phyloP scores from a whole-genome alignment of 2,329 filamentous ascomycete species.

The Nigrospora oryzae region DNA sequence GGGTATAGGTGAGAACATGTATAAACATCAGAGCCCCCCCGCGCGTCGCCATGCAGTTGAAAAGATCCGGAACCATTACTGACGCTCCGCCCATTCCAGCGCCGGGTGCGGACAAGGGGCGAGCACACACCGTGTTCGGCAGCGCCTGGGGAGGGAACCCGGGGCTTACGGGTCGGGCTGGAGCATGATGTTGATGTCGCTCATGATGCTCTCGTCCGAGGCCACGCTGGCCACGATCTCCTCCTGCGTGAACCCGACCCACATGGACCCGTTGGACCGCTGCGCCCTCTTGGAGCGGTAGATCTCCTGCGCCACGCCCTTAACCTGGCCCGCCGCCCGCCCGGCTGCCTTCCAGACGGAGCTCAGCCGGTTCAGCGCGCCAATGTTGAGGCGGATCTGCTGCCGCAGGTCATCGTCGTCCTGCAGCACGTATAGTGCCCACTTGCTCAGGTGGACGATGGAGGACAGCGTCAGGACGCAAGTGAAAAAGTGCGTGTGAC shows the following conservation, averaged over 20 bases:
- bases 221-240: slow-evolving; percentile 47
- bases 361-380: slow-evolving; percentile 61
- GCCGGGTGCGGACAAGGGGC: too few species aligned
- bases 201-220: slow-evolving; percentile 50
- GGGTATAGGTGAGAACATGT: too few species aligned
- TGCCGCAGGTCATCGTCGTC: slow-evolving; percentile 63
- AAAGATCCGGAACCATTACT: too few species aligned
- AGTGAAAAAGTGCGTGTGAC: slow-evolving; percentile 77
- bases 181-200: slow-evolving; percentile 40
- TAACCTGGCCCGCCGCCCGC: slow-evolving; percentile 64
- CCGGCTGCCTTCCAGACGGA: slow-evolving; percentile 66
- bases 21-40: too few species aligned
- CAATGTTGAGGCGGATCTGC: slow-evolving; percentile 71
- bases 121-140: too few species aligned
- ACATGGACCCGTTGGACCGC: slow-evolving; percentile 43
- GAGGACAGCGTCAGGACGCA: slow-evolving; percentile 72
- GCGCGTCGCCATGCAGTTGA: too few species aligned
- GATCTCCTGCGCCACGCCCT: slow-evolving; percentile 71
- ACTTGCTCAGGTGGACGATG: slow-evolving; percentile 75
- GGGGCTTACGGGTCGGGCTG: slow-evolving; percentile 4
- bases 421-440: slow-evolving; percentile 55
- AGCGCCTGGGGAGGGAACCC: too few species aligned
- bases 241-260: slow-evolving; percentile 45
- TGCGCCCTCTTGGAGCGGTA: slow-evolving; percentile 50
- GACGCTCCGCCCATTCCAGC: too few species aligned